Base-by-base conservation (phyloP, 176 grass and related monocot genomes). In the Musa itinerans region DNA sequence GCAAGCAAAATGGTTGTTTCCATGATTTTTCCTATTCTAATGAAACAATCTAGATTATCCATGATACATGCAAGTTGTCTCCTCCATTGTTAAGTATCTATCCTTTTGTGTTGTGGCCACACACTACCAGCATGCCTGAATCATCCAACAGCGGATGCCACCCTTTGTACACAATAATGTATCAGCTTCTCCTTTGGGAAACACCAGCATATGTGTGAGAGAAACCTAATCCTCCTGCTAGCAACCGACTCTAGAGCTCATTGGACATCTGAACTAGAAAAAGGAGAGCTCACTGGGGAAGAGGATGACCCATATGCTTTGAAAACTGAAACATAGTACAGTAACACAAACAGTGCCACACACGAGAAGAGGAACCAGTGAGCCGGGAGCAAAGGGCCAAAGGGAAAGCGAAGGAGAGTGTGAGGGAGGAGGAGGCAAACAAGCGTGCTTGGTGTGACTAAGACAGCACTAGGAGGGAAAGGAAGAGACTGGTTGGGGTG, bases 361-460 rank as follows among this genome's bases (percentile, higher is more conserved):
- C 16, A 59, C 3, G 57, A 61, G 57, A 20, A 6, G n/a, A 20
- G n/a, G 15, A n/a, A 10, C 7, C n/a, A 19, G 6, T 1, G 7
- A 61, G 1, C 16, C n/a, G 0, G n/a, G n/a, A 21, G 17, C 3
- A 61, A 19, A 20, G n/a, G n/a, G 57, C 7, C 3, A 19, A n/a
- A 27, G 26, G 63, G n/a, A 26, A 65, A 65, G 11, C 12, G 21
- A 5, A 25, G 25, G 63, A n/a, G 9, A 65, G 23, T 2, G 12
- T 1, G 23, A 26, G 61, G 19, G 24, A 24, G 20, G 21, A 26
- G 29, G 34, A 27, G 63, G 9, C 24, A 11, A 65, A 14, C 63
- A 27, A 27, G 63, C 63, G 63, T 65, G 63, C 63, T 26, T 21
- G 57, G 63, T 27, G 23, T 65, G 63, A 65, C 63, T 65, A 65